These are phyloP conservation scores for Diaporthe sp. DNA, from an alignment of 2,329 filamentous ascomycete species.

Conservation along the genomic window DNA sequence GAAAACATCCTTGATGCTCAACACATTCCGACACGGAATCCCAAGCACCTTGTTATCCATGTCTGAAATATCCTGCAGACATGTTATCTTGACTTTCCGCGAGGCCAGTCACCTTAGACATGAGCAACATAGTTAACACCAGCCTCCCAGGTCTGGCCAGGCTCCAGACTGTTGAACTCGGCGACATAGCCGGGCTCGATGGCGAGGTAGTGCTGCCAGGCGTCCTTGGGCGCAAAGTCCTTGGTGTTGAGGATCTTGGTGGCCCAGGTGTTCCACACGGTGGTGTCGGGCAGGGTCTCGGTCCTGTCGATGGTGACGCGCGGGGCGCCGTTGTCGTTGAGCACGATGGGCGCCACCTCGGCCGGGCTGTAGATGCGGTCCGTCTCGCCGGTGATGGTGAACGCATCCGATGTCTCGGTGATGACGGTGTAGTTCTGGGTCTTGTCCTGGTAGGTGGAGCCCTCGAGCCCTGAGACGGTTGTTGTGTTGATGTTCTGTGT, in stretches of 20 bases:
- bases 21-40: no score
- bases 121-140: slow-evolving; percentile 18
- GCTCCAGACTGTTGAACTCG: slow-evolving; percentile 10
- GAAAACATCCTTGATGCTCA: neutral
- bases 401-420: slow-evolving; percentile 13
- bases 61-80: neutral
- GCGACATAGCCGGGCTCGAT: slow-evolving; percentile 21
- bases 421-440: slow-evolving; percentile 25
- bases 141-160: slow-evolving; percentile 17
- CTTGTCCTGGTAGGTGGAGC: slow-evolving; percentile 26
- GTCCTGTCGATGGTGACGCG: slow-evolving; percentile 17
- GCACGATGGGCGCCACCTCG: slow-evolving; percentile 11
- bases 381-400: slow-evolving; percentile 20
- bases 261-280: slow-evolving; percentile 27
- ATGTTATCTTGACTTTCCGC: no score
- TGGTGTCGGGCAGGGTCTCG: slow-evolving; percentile 15
- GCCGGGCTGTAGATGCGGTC: slow-evolving; percentile 27
- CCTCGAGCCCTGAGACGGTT: slow-evolving; percentile 16
- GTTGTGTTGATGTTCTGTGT: slow-evolving; percentile 24
- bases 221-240: slow-evolving; percentile 25
- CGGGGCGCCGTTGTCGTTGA: neutral
- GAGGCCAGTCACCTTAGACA: neutral
- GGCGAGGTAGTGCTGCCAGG: slow-evolving; percentile 25
- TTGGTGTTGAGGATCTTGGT: slow-evolving; percentile 1
- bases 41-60: neutral